Conservation (phyloP, 1,284 basidiomycete species). For the Butyriboletus appendiculatus region DNA sequence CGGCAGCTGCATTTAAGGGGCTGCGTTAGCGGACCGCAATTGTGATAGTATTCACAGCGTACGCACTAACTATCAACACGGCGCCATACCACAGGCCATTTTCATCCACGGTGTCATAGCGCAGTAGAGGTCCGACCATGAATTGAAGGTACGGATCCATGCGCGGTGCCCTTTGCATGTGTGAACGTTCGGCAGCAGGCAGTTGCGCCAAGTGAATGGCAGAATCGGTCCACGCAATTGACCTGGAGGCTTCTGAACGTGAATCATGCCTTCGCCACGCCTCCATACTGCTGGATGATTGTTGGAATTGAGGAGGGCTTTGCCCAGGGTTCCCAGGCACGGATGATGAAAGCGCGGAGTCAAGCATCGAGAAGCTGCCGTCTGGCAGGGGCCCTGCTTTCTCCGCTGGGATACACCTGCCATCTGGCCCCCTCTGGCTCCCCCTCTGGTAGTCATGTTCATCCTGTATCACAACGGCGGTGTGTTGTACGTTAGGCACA, state of each 20-base stretch:
- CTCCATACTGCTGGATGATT: conserved; percentile 1
- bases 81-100: conserved; percentile 84
- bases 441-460: conserved; percentile 29
- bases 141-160: conserved; percentile 76
- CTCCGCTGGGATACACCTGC: conserved; percentile 52
- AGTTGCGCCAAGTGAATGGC: conserved; percentile 46
- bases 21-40: conserved; percentile 5
- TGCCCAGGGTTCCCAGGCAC: conserved; percentile 31
- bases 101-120: conserved; percentile 87
- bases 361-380: conserved; percentile 45
- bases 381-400: conserved; percentile 55
- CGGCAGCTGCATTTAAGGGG: conserved; percentile 51
- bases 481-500: conserved; percentile 1
- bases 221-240: conserved; percentile 21
- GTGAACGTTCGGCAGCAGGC: conserved; percentile 64
- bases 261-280: conserved; percentile 8
- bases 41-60: background rate
- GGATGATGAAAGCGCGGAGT: conserved; percentile 43
- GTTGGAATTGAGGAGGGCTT: conserved; percentile 8
- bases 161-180: conserved; percentile 51
- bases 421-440: conserved; percentile 51
- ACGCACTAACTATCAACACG: conserved; percentile 80
- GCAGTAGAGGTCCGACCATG: conserved; percentile 87
- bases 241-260: conserved; percentile 10
- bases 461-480: conserved; percentile 42